Percentiles rank a stretch among this genome's conserved stretches.
Evolutionary conservation across 441 rosid species (phyloP).

Genomic region (Populus hybrid): DNA sequence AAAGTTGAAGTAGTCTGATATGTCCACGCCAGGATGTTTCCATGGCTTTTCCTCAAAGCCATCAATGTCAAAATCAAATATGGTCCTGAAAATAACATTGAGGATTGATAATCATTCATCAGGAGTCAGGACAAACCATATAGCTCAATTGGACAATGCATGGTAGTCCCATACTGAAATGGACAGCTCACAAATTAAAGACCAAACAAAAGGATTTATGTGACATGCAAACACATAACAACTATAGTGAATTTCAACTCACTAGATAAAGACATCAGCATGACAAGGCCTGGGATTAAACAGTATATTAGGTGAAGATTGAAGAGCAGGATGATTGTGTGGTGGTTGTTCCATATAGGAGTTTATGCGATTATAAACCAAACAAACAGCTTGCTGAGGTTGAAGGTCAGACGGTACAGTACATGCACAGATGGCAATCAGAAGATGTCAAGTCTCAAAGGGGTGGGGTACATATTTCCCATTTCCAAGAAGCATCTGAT

Average conservation of each 20-base stretch:
- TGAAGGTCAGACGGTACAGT: not conserved
- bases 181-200: not conserved
- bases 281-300: not conserved
- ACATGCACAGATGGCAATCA: not conserved
- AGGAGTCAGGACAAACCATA: constrained; percentile 1
- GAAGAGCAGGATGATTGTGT: not conserved
- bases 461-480: not conserved
- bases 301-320: not conserved
- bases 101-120: constrained; percentile 12
- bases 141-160: not conserved
- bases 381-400: not conserved
- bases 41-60: constrained; percentile 95
- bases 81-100: constrained; percentile 57
- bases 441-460: not conserved
- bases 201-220: not conserved
- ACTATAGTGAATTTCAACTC: not conserved
- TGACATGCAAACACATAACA: not conserved
- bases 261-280: not conserved
- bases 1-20: constrained; percentile 87
- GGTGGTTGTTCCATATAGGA: not conserved
- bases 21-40: constrained; percentile 80
- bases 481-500: not conserved
- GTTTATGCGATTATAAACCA: not conserved
- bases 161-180: not conserved
- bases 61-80: constrained; percentile 91